Evolutionary conservation across 2,329 filamentous ascomycete genomes (phyloP).

Genomic region (Epichloe elymi): DNA sequence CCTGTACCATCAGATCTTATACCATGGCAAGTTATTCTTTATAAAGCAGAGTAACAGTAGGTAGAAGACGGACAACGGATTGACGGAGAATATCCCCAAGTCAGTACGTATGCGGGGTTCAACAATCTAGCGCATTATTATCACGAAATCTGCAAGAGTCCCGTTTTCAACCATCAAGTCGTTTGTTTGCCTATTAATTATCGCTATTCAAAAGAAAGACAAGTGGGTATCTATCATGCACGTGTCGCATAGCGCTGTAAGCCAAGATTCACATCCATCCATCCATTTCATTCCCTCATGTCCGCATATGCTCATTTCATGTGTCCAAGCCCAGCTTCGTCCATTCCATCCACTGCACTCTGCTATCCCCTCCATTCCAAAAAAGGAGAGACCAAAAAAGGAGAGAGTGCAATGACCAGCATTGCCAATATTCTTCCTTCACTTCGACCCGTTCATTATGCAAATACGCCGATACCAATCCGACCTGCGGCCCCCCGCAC

Average conservation of each 20-base stretch:
- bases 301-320: not conserved
- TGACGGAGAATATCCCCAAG: too few relatives aligned
- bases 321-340: not conserved
- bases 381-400: conserved; percentile 6
- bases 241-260: not conserved
- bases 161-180: not conserved
- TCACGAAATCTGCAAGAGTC: not conserved
- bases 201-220: conserved; percentile 6
- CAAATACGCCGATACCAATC: not conserved
- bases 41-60: too few relatives aligned
- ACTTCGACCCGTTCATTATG: not conserved
- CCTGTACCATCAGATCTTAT: too few relatives aligned
- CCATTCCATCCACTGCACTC: not conserved
- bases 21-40: too few relatives aligned
- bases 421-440: conserved; percentile 2
- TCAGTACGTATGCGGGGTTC: too few relatives aligned
- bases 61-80: too few relatives aligned
- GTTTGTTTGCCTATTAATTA: conserved; percentile 6
- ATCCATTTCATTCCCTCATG: not conserved
- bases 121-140: too few relatives aligned
- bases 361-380: not conserved
- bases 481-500: not conserved
- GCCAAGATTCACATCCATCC: not conserved
- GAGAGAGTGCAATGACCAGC: conserved; percentile 7
- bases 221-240: conserved; percentile 7